Base-by-base conservation (phyloP, 441 rosid species). In the Biscutella laevigata region DNA sequence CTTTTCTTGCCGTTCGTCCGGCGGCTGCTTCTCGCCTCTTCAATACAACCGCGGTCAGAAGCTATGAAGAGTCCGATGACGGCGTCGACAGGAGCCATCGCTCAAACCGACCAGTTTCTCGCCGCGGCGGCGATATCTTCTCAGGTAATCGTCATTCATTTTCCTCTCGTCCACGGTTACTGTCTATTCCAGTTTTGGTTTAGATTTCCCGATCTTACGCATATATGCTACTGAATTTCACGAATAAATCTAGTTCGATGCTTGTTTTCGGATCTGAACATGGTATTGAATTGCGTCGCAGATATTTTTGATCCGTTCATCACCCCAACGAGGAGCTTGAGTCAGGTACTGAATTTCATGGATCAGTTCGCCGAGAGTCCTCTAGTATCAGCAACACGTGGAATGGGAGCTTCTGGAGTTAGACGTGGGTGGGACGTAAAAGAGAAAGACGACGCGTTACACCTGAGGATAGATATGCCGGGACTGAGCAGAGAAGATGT, bases 401-500 rank as follows among this genome's bases (percentile, higher is more conserved):
- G 79, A 21, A 53, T 61, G 38, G 79, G 74, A 30, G 64, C 51
- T 0, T 15, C 57, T 0, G 69, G 65, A 6, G 30, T 68, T 0
- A 59, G 83, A 24, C 56, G 77, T 9, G 78, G 80, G 1, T 81
- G 80, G 79, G 78, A 82, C 10, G 79, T 60, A 29, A 76, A 64
- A 50, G 94, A 84, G 62, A 76, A 68, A 4, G 78, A 76, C 0
- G 57, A 80, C 0, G 73, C 74, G 0, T 42, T 86, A 44, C 6
- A 62, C 6, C 50, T 82, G 15, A 37, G 79, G 22, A 68, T 82
- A 2, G 83, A 82, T 65, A 82, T 77, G 81, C 83, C 83, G 0
- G 78, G 88, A 9, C 67, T 82, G 4, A 71, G 68, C 17, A 79
- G 61, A 57, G 84, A 78, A 42, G 76, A 81, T 20, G 84, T 81